Evolutionary conservation across 495 filamentous ascomycete species (phyloP), one percentile per base, ranked within the genome.

Genomic region (Lophium mytilinum): DNA sequence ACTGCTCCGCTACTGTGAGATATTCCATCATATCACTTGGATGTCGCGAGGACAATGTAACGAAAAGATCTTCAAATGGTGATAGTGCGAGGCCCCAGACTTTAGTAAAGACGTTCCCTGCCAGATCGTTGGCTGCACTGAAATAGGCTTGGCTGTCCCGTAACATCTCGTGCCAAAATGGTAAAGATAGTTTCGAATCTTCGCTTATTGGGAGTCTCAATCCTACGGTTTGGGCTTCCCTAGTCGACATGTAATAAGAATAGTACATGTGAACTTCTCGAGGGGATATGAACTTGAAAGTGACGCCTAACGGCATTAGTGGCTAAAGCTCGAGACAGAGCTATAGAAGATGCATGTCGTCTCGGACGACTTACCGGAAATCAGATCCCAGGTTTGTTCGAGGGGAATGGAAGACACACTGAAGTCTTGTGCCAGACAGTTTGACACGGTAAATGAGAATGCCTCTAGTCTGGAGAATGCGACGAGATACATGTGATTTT

Each of bases 21-120:
- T 82, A 82, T 50, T 81, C 75, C 34, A 81, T 56, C 69, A 76
- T 75, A 59, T 81, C 74, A 7, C 74, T 75, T 0, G 79, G 78
- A 57, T 82, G 77, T 50, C 72, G 50, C 1, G 73, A 77, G 50
- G 77, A 64, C 15, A 73, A 73, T 1, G 68, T 68, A 0, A 74
- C 76, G 37, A 72, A 58, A 2, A 73, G 61, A 37, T 72, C 71
- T 12, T 67, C 64, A 17, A 71, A 62, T 11, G 74, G 71, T n/a
- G 75, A 66, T 2, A 58, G 12, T 5, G 58, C 68, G 0, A 81
- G 56, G 12, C 80, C 80, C 78, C 79, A 80, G n/a, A 73, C 66
- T 54, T 75, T 72, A 14, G 70, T 66, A 11, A 72, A 49, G 7
- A 69, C 68, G 45, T 77, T 57, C 12, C 72, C 75, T 9, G 72